Evolutionary conservation across 805 yeast species (phyloP).

Genomic region (Candida vaughaniae): DNA sequence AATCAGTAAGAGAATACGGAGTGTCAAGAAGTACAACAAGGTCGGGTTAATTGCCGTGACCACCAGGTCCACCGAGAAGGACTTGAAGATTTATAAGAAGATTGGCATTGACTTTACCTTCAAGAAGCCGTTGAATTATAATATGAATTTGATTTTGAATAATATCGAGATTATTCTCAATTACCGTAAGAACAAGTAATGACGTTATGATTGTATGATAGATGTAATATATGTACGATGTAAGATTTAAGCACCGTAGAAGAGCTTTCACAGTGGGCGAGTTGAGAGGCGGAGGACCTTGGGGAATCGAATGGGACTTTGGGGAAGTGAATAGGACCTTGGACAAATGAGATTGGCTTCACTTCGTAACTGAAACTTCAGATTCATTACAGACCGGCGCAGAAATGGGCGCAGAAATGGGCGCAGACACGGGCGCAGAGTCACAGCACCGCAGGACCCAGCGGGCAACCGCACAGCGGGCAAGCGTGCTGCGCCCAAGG

Average conservation of each 20-base stretch:
- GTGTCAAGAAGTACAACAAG: constrained; percentile 14
- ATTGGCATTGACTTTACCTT: constrained; percentile 43
- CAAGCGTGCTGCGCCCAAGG: too few relatives aligned
- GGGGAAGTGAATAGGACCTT: background rate
- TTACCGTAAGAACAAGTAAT: constrained; percentile 13
- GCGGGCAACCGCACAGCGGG: too few relatives aligned
- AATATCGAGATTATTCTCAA: constrained; percentile 16
- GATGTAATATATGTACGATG: background rate
- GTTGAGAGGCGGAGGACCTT: too few relatives aligned
- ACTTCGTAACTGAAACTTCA: background rate
- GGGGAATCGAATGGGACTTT: background rate
- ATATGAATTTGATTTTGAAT: constrained; percentile 13
- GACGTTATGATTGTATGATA: constrained; percentile 10
- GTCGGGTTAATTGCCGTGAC: constrained; percentile 43
- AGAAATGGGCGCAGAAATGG: too few relatives aligned
- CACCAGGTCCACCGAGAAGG: constrained; percentile 27
- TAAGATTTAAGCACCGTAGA: background rate
- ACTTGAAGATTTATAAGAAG: constrained; percentile 27
- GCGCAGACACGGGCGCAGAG: too few relatives aligned
- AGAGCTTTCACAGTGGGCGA: background rate
- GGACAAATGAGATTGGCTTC: too few relatives aligned
- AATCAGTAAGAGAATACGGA: constrained; percentile 24
- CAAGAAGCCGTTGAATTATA: constrained; percentile 36
- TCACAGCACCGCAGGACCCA: too few relatives aligned
- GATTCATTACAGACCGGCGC: background rate